phyloP scores from a whole-genome alignment of 148 eudicot species.

The Selenicereus undatus region DNA sequence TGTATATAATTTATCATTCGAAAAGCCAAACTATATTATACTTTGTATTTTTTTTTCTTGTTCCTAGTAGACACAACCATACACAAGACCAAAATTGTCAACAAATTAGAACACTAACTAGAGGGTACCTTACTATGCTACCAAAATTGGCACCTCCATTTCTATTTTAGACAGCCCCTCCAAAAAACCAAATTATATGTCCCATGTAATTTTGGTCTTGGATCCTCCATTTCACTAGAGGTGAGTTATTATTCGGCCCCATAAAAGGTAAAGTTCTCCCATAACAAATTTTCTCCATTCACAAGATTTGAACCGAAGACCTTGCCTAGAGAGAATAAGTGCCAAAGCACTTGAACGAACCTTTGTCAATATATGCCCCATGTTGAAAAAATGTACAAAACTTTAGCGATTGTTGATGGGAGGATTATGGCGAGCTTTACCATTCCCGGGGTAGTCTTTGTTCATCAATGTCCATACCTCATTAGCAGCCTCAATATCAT shows the following conservation, averaged over 20 bases:
- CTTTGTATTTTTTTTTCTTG: no score
- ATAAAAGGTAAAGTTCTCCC: no score
- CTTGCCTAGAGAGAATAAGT: no score
- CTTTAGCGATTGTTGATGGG: constrained; percentile 29
- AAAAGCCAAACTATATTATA: no score
- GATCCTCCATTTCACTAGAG: no score
- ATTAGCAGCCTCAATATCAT: constrained; percentile 19
- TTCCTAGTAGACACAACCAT: no score
- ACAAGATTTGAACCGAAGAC: no score
- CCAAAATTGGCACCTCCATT: constrained; percentile 24
- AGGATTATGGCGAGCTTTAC: constrained; percentile 24
- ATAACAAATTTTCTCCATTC: no score
- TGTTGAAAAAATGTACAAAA: neutral
- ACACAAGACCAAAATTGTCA: neutral
- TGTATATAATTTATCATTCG: no score
- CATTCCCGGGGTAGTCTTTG: constrained; percentile 29
- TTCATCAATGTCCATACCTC: constrained; percentile 33
- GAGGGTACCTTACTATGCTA: neutral
- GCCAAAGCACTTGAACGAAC: no score
- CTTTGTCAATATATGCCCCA: neutral
- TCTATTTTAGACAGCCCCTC: neutral
- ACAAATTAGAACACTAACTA: neutral
- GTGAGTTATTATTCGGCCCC: no score
- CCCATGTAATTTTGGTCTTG: no score
- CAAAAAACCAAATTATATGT: neutral